These are phyloP conservation scores for Silybum marianum DNA, from an alignment of 129 eudicot genomes.

Conservation along the genomic window DNA sequence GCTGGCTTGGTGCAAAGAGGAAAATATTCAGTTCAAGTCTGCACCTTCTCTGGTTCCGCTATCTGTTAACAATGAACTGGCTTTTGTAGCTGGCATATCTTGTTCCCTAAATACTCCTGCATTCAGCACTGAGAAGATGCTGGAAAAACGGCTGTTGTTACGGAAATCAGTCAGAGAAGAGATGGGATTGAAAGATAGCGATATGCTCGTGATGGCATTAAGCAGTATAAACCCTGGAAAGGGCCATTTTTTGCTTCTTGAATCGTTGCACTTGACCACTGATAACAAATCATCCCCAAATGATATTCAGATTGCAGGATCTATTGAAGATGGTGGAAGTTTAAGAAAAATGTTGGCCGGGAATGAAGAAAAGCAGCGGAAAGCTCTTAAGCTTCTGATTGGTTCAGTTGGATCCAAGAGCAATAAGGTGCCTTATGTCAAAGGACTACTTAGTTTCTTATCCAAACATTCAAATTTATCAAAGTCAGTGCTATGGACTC, in stretches of 20 bases:
- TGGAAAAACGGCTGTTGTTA: slow-evolving; percentile 55
- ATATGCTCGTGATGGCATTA: slow-evolving; percentile 84
- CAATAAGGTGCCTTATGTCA: slow-evolving; percentile 83
- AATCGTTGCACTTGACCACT: slow-evolving; percentile 50
- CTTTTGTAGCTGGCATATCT: slow-evolving; percentile 86
- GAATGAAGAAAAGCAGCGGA: slow-evolving; percentile 32
- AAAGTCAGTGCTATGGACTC: slow-evolving; percentile 85
- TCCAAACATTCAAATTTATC: slow-evolving; percentile 63
- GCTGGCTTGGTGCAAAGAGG: slow-evolving; percentile 91
- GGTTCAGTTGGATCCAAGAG: slow-evolving; percentile 98
- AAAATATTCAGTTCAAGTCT: slow-evolving; percentile 63
- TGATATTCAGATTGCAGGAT: slow-evolving; percentile 18
- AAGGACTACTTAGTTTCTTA: slow-evolving; percentile 55
- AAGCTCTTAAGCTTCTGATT: slow-evolving; percentile 68
- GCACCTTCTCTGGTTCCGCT: slow-evolving; percentile 69
- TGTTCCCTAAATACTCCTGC: slow-evolving; percentile 91
- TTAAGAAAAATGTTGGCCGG: slow-evolving; percentile 43
- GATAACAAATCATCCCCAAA: slow-evolving; percentile 29
- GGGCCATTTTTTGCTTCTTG: slow-evolving; percentile 88
- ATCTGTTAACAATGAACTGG: slow-evolving; percentile 90
- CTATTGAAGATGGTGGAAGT: slow-evolving; percentile 46
- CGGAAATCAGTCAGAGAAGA: slow-evolving; percentile 70
- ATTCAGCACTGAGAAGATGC: slow-evolving; percentile 71
- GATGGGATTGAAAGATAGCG: slow-evolving; percentile 82
- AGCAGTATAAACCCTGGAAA: slow-evolving; percentile 96